Base-by-base conservation (phyloP, 2,329 filamentous ascomycete species). In the Fusarium luffae region DNA sequence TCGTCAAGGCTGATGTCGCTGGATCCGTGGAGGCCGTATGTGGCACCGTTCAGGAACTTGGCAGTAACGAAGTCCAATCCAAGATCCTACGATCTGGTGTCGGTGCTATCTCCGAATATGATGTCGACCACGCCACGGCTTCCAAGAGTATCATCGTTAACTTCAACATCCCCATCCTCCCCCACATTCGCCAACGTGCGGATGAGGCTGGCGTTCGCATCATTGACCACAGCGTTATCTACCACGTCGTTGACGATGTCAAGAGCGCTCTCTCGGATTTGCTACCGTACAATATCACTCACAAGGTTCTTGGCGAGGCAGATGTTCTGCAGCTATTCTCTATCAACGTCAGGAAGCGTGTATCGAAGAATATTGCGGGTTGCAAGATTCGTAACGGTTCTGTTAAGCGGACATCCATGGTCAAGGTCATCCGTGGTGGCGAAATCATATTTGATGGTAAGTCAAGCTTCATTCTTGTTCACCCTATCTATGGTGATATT, bases 21-120 rank as follows among this genome's bases (percentile, higher is more conserved):
- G 96, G 96, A 40, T 98, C 95, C 0, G 94, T 94, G 1, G 96
- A 99, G 82, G 96, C 96, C 4, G 92, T 98, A 4, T 85, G 90
- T 64, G 91, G 93, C 50, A 90, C 91, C 11, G 86, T 99, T 62
- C 83, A 89, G 65, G 89, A 91, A 63, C 85, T 98, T 68, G 94
- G 94, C 68, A 97, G 92, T 81, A 90, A 93, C 73, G 93, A 98
- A 77, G 90, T 98, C 41, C 88, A 85, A 32, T 88, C 94, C 16
- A 88, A 89, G 59, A 85, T 99, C 62, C 87, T 99, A 37, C 89
- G 92, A 23, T 91, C 92, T 5, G 89, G 86, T 3, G 92, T 96
- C 3, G 97, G 96, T 2, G 85, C 90, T 25, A 86, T 98, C 43
- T 89, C 87, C 34, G 93, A 98, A 81, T 97, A 90, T 69, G 96